Evolutionary conservation across 1,284 basidiomycete genomes (phyloP), one percentile per base, ranked within the genome.

Genomic region (Trichosporon faecale): DNA sequence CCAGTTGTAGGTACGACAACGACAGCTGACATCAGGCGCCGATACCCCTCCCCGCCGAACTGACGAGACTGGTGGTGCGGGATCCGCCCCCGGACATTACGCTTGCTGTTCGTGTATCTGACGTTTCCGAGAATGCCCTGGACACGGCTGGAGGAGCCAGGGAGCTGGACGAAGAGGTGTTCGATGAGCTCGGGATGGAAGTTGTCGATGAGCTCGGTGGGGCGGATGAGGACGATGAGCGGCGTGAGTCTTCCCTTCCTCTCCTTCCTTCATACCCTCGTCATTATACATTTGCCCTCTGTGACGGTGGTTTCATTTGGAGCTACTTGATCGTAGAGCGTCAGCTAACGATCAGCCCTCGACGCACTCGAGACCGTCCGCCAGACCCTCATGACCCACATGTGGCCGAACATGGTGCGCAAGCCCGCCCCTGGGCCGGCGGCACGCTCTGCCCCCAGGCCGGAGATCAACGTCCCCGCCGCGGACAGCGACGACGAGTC

Each of bases 311-410:
- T n/a, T n/a, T n/a, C n/a, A n/a, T n/a, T n/a, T n/a, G n/a, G n/a
- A 44, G 40, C 40, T 44, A 12, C 4, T 3, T 12, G 40, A 18
- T 9, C 4, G 8, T 44, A 4, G 40, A 4, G 18, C n/a, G 12
- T 11, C 12, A 31, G 23, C 52, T 64, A 14, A 23, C 31, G 23
- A 1, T n/a, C 63, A 81, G 78, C 78, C 1, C 70, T 81, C 8
- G 71, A 75, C 35, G 75, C 78, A 0, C 70, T 79, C 44, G 79
- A 82, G 18, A 72, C 66, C 1, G 70, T 81, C 2, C 73, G 80
- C 11, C 79, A 81, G 66, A 81, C 80, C 29, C 74, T 82, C n/a
- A 76, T 77, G 74, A 81, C 81, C 23, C 81, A 82, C 67, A 73
- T 81, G 69, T 82, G 81, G 81, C 79, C 80, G 1, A 74, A 73